Base-by-base conservation (phyloP, 257 asterid genomes). In the Solanum tarijense region DNA sequence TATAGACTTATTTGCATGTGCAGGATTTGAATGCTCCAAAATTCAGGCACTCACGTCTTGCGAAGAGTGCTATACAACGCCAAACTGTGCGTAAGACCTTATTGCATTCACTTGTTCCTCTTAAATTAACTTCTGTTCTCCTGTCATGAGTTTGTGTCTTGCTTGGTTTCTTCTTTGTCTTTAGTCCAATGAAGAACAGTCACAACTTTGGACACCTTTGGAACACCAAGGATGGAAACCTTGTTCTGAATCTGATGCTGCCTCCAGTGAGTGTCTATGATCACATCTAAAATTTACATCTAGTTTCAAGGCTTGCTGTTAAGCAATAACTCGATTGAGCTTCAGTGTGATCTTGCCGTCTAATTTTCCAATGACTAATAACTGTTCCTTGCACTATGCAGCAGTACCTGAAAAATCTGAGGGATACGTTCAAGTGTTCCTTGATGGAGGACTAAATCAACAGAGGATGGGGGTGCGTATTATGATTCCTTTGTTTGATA, bases 361-460 rank as follows among this genome's bases (percentile, higher is more conserved):
- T 29, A 31, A 48, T 48, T 82, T 82, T 29, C 86, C 34, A 48
- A 5, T 31, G 43, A 75, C 90, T 84, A 85, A 25, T 25, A 66
- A 86, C 25, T 46, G 83, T 73, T 72, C 73, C 10, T 0, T 89
- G 89, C 31, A 82, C 90, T 85, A 69, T 72, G 82, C 92, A 92
- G 98, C 92, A 66, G 88, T 94, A 87, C 95, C 98, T 12, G 95
- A 92, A 90, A 93, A 93, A 83, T 95, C 98, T 39, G 94, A 90
- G 88, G 98, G 98, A 71, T 97, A 97, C 86, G 83, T 97, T 84
- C 99, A 97, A 88, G 98, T 97, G 87, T 97, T 97, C 89, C 98
- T 97, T 82, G 99, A 97, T 87, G 98, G 99, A 74, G 99, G 99
- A 83, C 90, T 97, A 88, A 97, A 97, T 92, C 99, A 97, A 90